Base-by-base conservation (phyloP, 805 yeast genomes). In the Lachancea mirantina region DNA sequence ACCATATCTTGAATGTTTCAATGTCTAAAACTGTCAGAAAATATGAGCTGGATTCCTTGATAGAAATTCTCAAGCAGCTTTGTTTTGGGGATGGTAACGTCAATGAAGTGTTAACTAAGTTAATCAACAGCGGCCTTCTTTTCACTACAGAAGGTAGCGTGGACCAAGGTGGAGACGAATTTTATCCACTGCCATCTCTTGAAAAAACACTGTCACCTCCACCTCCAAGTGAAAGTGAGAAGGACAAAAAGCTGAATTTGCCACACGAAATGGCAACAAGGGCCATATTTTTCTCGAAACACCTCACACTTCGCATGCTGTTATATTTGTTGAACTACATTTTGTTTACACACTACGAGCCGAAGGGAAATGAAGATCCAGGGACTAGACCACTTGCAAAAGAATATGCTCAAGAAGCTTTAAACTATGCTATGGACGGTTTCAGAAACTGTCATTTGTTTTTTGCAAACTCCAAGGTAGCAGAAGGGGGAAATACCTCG, bases 311-410 rank as follows among this genome's bases (percentile, higher is more conserved):
- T 19, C 65, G 74, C 41, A 67, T 72, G 60, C 48, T 73, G 47
- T 52, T 70, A 13, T 74, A 70, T 40, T 50, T 71, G 5, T 49
- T 73, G 40, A 73, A 72, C 42, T 74, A 74, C 45, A 64, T 73
- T 22, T 41, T 65, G 14, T 65, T 62, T 40, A 65, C 68, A 8
- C 65, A 62, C 39, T 65, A 63, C 43, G 69, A 65, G 39, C 68
- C 69, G 4, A 51, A 52, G 45, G 65, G 62, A 11, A 41, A 52
- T n/a, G 53, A 50, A 30, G 63, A 61, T 43, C 50, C 57, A 8
- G 57, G 56, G 4, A 46, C 61, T 10, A 47, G 58, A 14, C 37
- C 39, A 0, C 30, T 65, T 26, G 63, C 68, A 0, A 61, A 54
- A 30, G 45, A 48, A 13, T 65, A 65, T 39, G 69, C 69, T 6